These are phyloP conservation scores for Xanthoceras sorbifolium DNA, from an alignment of 345 rosid genomes.

Conservation along the genomic window DNA sequence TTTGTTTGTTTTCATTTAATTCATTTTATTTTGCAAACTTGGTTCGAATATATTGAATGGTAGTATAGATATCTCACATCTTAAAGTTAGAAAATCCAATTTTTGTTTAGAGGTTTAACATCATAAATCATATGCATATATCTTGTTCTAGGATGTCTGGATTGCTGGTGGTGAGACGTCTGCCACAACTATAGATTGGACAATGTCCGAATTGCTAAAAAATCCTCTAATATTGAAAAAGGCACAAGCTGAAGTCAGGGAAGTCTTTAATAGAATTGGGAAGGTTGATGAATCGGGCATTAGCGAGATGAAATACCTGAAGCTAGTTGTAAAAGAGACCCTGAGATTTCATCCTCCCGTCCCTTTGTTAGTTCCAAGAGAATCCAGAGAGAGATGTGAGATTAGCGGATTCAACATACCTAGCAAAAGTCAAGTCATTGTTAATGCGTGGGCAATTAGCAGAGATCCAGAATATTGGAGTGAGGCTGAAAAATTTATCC, in stretches of 20 bases:
- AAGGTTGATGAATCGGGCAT: slow-evolving; percentile 26
- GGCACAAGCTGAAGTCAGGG: slow-evolving; percentile 31
- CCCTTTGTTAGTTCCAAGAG: slow-evolving; percentile 35
- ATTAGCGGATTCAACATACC: slow-evolving; percentile 32
- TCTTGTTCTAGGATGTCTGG: slow-evolving; percentile 20
- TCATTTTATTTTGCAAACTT: too few species aligned
- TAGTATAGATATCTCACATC: too few species aligned
- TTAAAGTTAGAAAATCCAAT: too few species aligned
- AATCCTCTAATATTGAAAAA: slow-evolving; percentile 25
- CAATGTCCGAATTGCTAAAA: slow-evolving; percentile 29
- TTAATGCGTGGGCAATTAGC: slow-evolving; percentile 38
- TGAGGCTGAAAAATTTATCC: slow-evolving; percentile 31
- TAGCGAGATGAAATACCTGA: slow-evolving; percentile 20
- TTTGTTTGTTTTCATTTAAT: too few species aligned
- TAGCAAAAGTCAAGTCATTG: slow-evolving; percentile 22
- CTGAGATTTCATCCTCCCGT: slow-evolving; percentile 32
- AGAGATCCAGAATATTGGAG: slow-evolving; percentile 37
- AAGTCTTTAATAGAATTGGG: slow-evolving; percentile 18
- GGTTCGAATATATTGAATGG: too few species aligned
- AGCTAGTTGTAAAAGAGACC: slow-evolving; percentile 31
- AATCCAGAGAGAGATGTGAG: slow-evolving; percentile 8
- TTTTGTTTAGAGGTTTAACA: too few species aligned
- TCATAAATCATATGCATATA: not conserved
- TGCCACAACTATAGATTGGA: slow-evolving; percentile 33
- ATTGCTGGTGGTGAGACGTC: slow-evolving; percentile 33